Evolutionary conservation across 2,329 filamentous ascomycete species (phyloP).

Genomic region (Cordyceps javanica): DNA sequence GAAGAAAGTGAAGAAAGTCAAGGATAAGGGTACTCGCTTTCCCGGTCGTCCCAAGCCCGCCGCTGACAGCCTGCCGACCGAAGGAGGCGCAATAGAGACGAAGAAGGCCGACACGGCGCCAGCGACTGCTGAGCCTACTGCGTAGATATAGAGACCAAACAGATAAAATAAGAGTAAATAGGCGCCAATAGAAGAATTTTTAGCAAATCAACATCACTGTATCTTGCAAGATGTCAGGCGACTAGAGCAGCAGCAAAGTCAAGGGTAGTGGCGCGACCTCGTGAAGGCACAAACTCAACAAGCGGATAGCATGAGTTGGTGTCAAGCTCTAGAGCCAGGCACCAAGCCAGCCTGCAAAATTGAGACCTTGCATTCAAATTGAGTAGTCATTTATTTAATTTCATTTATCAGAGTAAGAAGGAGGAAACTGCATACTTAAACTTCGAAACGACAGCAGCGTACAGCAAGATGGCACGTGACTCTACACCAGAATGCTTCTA

Average conservation of each 20-base stretch:
- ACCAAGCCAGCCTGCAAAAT: too few species aligned
- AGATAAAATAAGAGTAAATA: not conserved
- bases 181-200: not conserved
- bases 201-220: too few species aligned
- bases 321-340: too few species aligned
- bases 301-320: too few species aligned
- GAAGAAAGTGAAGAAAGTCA: conserved; percentile 71
- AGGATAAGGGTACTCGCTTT: conserved; percentile 65
- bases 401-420: too few species aligned
- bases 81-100: not conserved
- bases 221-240: too few species aligned
- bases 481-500: not conserved
- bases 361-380: too few species aligned
- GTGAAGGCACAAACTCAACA: too few species aligned
- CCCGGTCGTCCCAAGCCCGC: conserved; percentile 36
- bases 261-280: too few species aligned
- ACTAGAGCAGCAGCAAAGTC: too few species aligned
- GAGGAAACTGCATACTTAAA: too few species aligned
- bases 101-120: not conserved
- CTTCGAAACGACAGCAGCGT: not conserved
- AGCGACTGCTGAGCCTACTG: not conserved
- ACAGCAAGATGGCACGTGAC: not conserved
- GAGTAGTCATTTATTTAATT: too few species aligned
- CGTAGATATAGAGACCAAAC: not conserved
- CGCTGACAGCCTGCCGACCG: not conserved